Conservation (phyloP, 139 green algal species). For the Chlorella sp. region DNA sequence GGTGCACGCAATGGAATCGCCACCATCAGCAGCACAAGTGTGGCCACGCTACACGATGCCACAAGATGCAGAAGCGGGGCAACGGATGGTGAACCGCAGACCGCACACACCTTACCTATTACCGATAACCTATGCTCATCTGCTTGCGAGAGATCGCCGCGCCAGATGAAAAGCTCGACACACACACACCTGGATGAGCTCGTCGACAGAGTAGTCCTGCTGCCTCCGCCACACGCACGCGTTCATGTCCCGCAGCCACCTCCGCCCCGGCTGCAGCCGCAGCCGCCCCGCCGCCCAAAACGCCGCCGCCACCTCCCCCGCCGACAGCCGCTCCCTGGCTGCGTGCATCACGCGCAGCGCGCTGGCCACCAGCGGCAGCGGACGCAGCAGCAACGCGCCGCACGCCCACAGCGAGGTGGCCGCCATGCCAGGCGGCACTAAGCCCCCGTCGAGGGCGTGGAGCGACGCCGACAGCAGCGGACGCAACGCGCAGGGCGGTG, state of each 20-base stretch:
- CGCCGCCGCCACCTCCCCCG: neutral
- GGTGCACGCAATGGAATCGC: no score
- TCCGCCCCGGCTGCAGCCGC: neutral
- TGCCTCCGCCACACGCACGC: neutral
- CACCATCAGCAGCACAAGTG: no score
- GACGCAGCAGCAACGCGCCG: neutral
- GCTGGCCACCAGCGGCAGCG: neutral
- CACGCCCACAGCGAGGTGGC: neutral
- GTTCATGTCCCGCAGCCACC: constrained; percentile 1
- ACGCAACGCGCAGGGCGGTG: neutral
- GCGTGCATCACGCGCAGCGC: no score
- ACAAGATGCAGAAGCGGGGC: no score
- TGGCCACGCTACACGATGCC: no score
- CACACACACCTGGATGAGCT: constrained; percentile 1
- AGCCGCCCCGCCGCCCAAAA: constrained; percentile 4
- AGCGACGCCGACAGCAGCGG: neutral
- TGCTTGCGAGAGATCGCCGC: no score
- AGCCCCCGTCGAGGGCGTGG: neutral
- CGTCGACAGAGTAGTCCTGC: neutral
- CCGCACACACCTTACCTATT: no score
- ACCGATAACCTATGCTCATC: no score
- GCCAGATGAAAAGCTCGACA: no score
- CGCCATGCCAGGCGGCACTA: neutral
- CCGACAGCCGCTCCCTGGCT: neutral
- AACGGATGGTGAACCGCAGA: no score